Conservation (phyloP, 2,329 filamentous ascomycete genomes). For the Paraphaeosphaeria sporulosa region DNA sequence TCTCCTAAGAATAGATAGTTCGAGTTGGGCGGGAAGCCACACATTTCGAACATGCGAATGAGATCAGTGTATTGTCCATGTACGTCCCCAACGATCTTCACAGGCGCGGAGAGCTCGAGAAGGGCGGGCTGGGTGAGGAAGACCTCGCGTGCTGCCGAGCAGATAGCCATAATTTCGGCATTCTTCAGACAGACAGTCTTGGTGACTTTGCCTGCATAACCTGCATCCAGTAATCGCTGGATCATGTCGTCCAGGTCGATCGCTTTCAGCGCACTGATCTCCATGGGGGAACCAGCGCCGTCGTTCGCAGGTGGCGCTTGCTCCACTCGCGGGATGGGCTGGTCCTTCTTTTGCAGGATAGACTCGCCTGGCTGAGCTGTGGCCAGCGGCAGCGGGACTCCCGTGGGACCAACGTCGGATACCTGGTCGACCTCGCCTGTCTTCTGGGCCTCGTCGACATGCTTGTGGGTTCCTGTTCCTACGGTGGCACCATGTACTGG, state of each 20-base stretch:
- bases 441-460: slow-evolving; percentile 78
- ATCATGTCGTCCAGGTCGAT: slow-evolving; percentile 98
- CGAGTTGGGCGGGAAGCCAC: slow-evolving; percentile 87
- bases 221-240: slow-evolving; percentile 89
- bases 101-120: slow-evolving; percentile 88
- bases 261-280: slow-evolving; percentile 89
- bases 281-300: slow-evolving; percentile 67
- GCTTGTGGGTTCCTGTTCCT: slow-evolving; percentile 74
- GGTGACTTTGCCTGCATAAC: slow-evolving; percentile 94
- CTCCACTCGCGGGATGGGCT: slow-evolving; percentile 69
- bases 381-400: slow-evolving; percentile 61
- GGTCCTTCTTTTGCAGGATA: slow-evolving; percentile 84
- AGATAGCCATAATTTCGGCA: slow-evolving; percentile 94
- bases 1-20: slow-evolving; percentile 96
- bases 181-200: slow-evolving; percentile 98
- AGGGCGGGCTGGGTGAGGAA: slow-evolving; percentile 92
- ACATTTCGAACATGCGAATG: slow-evolving; percentile 98
- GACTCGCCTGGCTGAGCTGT: slow-evolving; percentile 81
- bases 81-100: slow-evolving; percentile 97
- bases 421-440: slow-evolving; percentile 93
- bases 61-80: slow-evolving; percentile 97
- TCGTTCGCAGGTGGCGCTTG: slow-evolving; percentile 59
- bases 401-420: slow-evolving; percentile 85
- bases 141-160: slow-evolving; percentile 84
- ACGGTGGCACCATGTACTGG: slow-evolving; percentile 81